Conservation (phyloP, 768 basidiomycete genomes). For the Phallus indusiatus region DNA sequence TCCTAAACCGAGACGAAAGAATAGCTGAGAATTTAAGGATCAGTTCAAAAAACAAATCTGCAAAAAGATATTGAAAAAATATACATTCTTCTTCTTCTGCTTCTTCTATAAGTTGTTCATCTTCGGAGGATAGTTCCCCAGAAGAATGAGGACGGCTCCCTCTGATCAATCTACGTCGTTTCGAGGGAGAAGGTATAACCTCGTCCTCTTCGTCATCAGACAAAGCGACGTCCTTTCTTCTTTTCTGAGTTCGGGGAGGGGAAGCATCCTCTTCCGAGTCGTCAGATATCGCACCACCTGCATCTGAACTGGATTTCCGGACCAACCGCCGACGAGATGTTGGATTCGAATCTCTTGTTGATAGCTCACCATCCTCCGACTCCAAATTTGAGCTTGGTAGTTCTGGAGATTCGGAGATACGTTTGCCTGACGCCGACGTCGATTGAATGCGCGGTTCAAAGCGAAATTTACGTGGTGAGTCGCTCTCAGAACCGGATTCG, state of each 20-base stretch:
- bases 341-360: too few species aligned
- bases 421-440: background rate
- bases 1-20: conserved; percentile 52
- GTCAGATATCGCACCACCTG: background rate
- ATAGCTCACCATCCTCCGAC: too few species aligned
- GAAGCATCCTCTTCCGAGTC: conserved; percentile 1
- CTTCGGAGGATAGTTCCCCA: conserved; percentile 23
- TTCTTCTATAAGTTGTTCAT: conserved; percentile 36
- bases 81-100: background rate
- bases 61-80: background rate
- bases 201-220: background rate
- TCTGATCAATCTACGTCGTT: background rate
- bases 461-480: background rate
- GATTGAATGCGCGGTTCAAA: background rate
- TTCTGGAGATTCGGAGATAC: background rate
- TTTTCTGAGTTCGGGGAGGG: too few species aligned
- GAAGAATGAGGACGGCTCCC: background rate
- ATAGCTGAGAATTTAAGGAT: conserved; percentile 35
- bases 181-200: background rate
- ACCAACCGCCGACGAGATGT: too few species aligned
- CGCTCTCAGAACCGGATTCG: background rate
- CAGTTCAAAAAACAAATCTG: background rate
- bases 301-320: background rate
- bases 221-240: background rate
- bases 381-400: too few species aligned